Conservation (phyloP, 495 filamentous ascomycete genomes). For the Xylaria telfairii region DNA sequence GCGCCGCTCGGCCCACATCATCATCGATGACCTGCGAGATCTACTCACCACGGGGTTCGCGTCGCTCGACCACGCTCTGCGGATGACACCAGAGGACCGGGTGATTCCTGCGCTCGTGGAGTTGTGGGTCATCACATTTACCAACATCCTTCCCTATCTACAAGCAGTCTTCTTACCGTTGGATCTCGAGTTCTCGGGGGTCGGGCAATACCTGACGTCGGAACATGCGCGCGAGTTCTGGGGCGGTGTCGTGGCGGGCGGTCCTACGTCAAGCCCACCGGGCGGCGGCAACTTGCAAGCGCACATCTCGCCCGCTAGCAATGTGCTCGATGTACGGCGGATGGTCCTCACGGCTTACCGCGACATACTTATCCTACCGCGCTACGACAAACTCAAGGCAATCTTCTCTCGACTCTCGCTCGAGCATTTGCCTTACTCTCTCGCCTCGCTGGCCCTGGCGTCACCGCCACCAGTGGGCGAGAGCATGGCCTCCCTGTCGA, state of each 20-base stretch:
- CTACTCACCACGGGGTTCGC: conserved; percentile 82
- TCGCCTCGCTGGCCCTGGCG: conserved; percentile 50
- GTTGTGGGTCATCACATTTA: conserved; percentile 91
- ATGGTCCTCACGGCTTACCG: conserved; percentile 90
- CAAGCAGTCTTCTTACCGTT: conserved; percentile 95
- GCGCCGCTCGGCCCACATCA: conserved; percentile 66
- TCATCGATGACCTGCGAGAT: conserved; percentile 82
- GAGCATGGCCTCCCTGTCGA: conserved; percentile 48
- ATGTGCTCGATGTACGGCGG: conserved; percentile 81
- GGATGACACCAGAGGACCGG: conserved; percentile 77
- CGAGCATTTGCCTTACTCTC: conserved; percentile 75
- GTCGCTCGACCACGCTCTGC: conserved; percentile 81
- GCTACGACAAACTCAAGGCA: conserved; percentile 82
- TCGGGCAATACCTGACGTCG: conserved; percentile 73
- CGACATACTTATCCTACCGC: conserved; percentile 82
- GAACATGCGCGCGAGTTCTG: conserved; percentile 89
- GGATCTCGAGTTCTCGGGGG: conserved; percentile 91
- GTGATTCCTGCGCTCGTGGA: conserved; percentile 87
- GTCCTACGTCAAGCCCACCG: conserved; percentile 16
- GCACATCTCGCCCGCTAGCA: conserved; percentile 44
- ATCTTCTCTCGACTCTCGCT: conserved; percentile 92
- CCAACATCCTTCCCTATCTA: conserved; percentile 87
- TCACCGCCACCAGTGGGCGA: conserved; percentile 48
- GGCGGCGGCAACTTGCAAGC: conserved; percentile 29
- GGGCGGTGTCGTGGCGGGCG: conserved; percentile 58